Conservation (phyloP, 2,329 filamentous ascomycete species). For the Aspergillus texensis region DNA sequence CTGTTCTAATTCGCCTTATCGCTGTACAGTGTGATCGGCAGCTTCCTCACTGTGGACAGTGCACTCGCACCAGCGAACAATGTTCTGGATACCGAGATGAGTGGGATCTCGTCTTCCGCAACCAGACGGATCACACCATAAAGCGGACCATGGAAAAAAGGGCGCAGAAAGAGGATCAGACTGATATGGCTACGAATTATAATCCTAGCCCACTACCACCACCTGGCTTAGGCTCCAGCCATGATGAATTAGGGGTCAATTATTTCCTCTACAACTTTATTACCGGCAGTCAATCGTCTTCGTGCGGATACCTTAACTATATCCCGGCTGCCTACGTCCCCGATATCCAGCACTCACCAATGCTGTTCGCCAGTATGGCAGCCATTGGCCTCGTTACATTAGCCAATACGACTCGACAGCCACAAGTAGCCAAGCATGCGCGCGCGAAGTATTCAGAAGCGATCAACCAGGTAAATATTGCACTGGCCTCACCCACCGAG, state of each 20-base stretch:
- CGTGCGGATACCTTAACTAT: slow-evolving; percentile 29
- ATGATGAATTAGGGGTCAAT: slow-evolving; percentile 29
- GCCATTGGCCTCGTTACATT: slow-evolving; percentile 31
- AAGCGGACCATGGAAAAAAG: slow-evolving; percentile 19
- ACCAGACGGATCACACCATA: slow-evolving; percentile 29
- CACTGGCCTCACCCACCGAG: slow-evolving; percentile 25
- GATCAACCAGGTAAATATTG: slow-evolving; percentile 24
- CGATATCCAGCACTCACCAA: slow-evolving; percentile 20
- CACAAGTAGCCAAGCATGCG: slow-evolving; percentile 22
- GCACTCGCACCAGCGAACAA: slow-evolving; percentile 24
- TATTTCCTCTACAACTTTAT: slow-evolving; percentile 30
- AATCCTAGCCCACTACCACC: not conserved
- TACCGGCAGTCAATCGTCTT: slow-evolving; percentile 14
- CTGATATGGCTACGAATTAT: not conserved
- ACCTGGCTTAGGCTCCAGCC: slow-evolving; percentile 10
- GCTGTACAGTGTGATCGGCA: slow-evolving; percentile 26
- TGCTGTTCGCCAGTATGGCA: slow-evolving; percentile 28
- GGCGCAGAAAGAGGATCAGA: not conserved
- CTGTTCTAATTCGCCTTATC: not conserved
- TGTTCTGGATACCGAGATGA: slow-evolving; percentile 37
- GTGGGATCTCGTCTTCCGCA: slow-evolving; percentile 35
- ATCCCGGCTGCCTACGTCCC: slow-evolving; percentile 19
- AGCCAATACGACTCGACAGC: slow-evolving; percentile 25
- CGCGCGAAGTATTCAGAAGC: slow-evolving; percentile 29
- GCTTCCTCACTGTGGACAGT: slow-evolving; percentile 29